These are phyloP conservation scores for Sutorius australiensis DNA, from an alignment of 768 basidiomycete species.

Conservation along the genomic window DNA sequence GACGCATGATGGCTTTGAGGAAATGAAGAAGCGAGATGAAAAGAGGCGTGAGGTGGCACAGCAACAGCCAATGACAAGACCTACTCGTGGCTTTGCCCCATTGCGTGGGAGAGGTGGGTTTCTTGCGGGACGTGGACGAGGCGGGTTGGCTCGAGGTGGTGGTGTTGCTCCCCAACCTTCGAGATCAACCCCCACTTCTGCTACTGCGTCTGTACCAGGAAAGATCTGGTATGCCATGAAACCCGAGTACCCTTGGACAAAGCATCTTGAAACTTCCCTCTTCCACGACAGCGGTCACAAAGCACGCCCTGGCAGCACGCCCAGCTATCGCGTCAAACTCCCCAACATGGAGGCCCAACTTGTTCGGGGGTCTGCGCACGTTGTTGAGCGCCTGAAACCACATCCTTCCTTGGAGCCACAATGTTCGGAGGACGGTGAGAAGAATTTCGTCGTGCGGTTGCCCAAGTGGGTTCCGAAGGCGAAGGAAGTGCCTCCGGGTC, in stretches of 20 bases:
- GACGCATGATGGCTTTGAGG: constrained; percentile 87
- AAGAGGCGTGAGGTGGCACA: constrained; percentile 35
- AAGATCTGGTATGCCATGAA: constrained; percentile 71
- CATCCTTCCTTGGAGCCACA: constrained; percentile 19
- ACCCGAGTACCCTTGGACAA: constrained; percentile 80
- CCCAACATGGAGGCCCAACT: constrained; percentile 46
- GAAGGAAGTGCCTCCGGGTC: constrained; percentile 17
- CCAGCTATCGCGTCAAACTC: constrained; percentile 59
- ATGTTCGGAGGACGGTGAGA: constrained; percentile 42
- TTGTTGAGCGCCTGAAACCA: constrained; percentile 8
- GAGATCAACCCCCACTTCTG: constrained; percentile 27
- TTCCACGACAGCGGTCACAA: constrained; percentile 60
- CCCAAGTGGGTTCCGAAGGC: constrained; percentile 42
- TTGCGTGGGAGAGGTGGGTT: constrained; percentile 49
- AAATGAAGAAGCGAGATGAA: constrained; percentile 77
- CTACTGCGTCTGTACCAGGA: constrained; percentile 30
- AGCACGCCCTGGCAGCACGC: constrained; percentile 52
- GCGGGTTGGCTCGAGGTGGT: constrained; percentile 45
- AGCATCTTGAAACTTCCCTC: constrained; percentile 73
- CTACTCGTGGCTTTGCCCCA: constrained; percentile 33
- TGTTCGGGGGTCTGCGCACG: constrained; percentile 36
- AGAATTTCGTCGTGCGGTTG: constrained; percentile 50
- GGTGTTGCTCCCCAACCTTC: constrained; percentile 32
- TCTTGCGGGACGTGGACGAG: constrained; percentile 40
- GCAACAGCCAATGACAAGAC: constrained; percentile 30